Conservation (phyloP, 2,329 filamentous ascomycete species). For the Cadophora sp. region DNA sequence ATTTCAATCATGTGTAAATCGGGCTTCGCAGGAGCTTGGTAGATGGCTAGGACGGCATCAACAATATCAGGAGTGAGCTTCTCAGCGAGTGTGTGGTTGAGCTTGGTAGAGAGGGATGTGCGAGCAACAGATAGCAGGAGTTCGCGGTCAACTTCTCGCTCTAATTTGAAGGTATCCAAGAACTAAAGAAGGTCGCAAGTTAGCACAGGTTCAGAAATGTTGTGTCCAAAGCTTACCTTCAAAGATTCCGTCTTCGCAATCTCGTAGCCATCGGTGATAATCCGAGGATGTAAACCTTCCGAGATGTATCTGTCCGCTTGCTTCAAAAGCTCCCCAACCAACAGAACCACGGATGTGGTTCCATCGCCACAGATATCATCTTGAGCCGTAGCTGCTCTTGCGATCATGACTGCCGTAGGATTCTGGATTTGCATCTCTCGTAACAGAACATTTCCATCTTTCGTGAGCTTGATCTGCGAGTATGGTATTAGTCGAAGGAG, state of each 20-base stretch:
- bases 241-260: constrained; percentile 92
- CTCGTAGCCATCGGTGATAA: constrained; percentile 97
- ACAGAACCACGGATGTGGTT: constrained; percentile 92
- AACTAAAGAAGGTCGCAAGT: constrained; percentile 62
- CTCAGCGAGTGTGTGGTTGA: constrained; percentile 86
- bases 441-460: constrained; percentile 90
- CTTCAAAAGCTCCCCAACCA: constrained; percentile 97
- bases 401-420: constrained; percentile 89
- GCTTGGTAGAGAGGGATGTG: constrained; percentile 93
- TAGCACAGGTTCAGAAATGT: constrained; percentile 23
- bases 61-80: constrained; percentile 95
- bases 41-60: constrained; percentile 94
- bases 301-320: constrained; percentile 96
- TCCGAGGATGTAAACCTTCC: constrained; percentile 94
- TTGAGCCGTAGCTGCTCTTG: constrained; percentile 88
- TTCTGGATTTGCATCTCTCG: constrained; percentile 95
- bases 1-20: constrained; percentile 99
- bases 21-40: constrained; percentile 87
- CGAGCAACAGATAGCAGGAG: constrained; percentile 91
- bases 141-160: constrained; percentile 88
- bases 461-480: constrained; percentile 91
- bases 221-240: constrained; percentile 61
- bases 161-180: constrained; percentile 91
- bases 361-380: constrained; percentile 99
- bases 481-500: constrained; percentile 34